Evolutionary conservation across 2,329 filamentous ascomycete genomes (phyloP), one percentile per base, ranked within the genome.

Genomic region (Penicillium sp.): DNA sequence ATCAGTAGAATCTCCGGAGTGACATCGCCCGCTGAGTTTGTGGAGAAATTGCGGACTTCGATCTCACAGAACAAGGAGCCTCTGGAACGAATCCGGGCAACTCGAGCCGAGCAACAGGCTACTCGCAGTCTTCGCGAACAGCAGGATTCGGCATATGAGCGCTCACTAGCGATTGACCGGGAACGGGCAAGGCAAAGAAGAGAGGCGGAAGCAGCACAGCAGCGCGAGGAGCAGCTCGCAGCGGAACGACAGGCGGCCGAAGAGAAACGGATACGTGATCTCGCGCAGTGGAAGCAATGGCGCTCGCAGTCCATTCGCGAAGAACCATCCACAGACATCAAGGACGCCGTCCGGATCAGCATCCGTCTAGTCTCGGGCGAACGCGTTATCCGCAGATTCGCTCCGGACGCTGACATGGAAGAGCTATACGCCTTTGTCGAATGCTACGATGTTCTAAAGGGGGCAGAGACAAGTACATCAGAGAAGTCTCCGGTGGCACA

Each of bases 361-460:
- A 77, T 90, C 29, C 82, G 87, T 15, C 78, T 90, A 70, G 81
- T 83, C 0, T 89, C 86, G 5, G 90, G 87, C 0, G 90, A 92
- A 53, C 85, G 93, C 47, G 86, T 97, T 2, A 86, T 96, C 60
- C 86, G 94, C 47, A 86, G 86, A 54, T 98, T 99, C 74, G 76
- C 82, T 0, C 82, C 84, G 1, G 82, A 87, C n/a, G 87, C 91
- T 0, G 83, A 85, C 2, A 81, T 98, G 44, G 94, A 98, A 74
- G 93, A 97, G 71, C 80, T 99, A 6, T 98, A 98, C 76, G 95
- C 94, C 0, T 97, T 96, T 78, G 93, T 98, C 2, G 95, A 99
- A 73, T 98, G 94, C 78, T 90, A 93, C 74, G 88, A 92, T 56
- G 69, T 90, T 6, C 69, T 93, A 3, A 77, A 84, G 41, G 77